These are phyloP conservation scores for Pseudopyrenochaeta lycopersici DNA, from an alignment of 2,329 filamentous ascomycete species.

Conservation along the genomic window DNA sequence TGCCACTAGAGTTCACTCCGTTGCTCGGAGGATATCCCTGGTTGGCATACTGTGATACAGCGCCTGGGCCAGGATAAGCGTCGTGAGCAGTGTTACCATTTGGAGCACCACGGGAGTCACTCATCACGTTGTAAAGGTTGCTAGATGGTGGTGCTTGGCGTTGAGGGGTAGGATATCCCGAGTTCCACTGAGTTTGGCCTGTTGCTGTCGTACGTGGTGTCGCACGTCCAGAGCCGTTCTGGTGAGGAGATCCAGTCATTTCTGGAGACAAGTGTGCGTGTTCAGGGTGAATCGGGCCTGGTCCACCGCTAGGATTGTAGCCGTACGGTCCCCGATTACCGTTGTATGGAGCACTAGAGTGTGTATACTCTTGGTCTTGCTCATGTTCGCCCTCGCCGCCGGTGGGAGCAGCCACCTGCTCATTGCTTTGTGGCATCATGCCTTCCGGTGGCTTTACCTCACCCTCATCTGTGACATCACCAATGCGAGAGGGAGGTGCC, in stretches of 20 bases:
- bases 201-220: conserved; percentile 82
- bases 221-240: conserved; percentile 81
- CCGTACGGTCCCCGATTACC: conserved; percentile 77
- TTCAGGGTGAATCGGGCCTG: conserved; percentile 73
- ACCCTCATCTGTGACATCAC: conserved; percentile 69
- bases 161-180: conserved; percentile 81
- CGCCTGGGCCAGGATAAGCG: conserved; percentile 73
- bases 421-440: conserved; percentile 58
- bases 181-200: conserved; percentile 75
- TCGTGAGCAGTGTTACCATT: conserved; percentile 74
- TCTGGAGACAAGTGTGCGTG: conserved; percentile 81
- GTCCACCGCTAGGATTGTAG: conserved; percentile 73
- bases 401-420: conserved; percentile 63
- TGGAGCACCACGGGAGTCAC: conserved; percentile 73
- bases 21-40: conserved; percentile 68
- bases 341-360: conserved; percentile 77
- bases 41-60: conserved; percentile 66
- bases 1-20: conserved; percentile 65
- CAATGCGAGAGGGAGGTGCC: conserved; percentile 77
- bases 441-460: conserved; percentile 71
- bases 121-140: conserved; percentile 90
- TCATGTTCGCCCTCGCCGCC: conserved; percentile 79
- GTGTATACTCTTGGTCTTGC: conserved; percentile 85
- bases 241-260: conserved; percentile 84
- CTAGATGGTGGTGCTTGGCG: conserved; percentile 74